Percentiles rank a stretch among this genome's conserved stretches.
phyloP scores from a whole-genome alignment of 2,329 filamentous ascomycete species.

The Rutstroemia sp. region DNA sequence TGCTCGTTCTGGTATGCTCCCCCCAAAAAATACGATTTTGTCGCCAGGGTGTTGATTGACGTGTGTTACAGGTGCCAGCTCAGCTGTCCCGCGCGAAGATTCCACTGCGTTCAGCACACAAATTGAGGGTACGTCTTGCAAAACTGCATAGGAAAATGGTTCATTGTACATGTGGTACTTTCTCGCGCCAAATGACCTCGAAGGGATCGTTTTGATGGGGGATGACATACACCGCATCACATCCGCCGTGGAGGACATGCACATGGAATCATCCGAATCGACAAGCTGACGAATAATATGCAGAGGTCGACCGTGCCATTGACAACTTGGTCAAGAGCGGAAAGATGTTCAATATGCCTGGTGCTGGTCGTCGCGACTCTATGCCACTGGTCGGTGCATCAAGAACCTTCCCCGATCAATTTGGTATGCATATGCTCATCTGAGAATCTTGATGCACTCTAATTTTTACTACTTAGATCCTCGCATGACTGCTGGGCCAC shows the following conservation, averaged over 20 bases:
- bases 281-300: conserved; percentile 11
- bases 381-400: conserved; percentile 55
- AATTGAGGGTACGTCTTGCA: conserved; percentile 70
- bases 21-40: not conserved
- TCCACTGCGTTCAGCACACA: conserved; percentile 74
- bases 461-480: conserved; percentile 47
- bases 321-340: conserved; percentile 96
- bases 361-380: conserved; percentile 71
- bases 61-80: conserved; percentile 57
- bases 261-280: not conserved
- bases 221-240: not conserved
- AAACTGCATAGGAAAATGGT: conserved; percentile 2
- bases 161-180: not conserved
- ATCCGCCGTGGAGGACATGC: not conserved
- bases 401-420: conserved; percentile 46
- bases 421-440: conserved; percentile 42
- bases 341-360: conserved; percentile 65
- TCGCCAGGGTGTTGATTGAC: conserved; percentile 20
- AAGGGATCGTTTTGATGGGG: not conserved
- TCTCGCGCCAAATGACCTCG: not conserved
- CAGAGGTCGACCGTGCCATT: conserved; percentile 92
- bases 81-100: conserved; percentile 67
- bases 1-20: conserved; percentile 58
- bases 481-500: conserved; percentile 55
- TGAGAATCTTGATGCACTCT: not conserved